phyloP scores from a whole-genome alignment of 495 filamentous ascomycete species.

The Penicillium ochrochloron region DNA sequence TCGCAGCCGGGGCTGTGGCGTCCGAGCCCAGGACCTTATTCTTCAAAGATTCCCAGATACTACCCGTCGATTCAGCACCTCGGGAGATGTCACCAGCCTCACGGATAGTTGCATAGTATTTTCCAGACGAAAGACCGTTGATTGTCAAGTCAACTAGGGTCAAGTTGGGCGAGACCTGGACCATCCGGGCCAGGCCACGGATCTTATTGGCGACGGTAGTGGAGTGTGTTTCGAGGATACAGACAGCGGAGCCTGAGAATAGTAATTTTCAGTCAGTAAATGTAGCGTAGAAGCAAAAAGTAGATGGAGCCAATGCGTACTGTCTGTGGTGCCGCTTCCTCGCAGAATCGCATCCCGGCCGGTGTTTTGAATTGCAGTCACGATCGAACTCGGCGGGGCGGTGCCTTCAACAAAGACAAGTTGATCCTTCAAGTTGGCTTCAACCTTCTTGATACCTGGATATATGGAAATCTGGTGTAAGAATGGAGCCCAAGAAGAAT shows the following conservation, averaged over 20 bases:
- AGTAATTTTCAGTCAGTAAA: neutral
- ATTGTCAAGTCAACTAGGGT: slow-evolving; percentile 89
- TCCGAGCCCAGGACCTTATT: slow-evolving; percentile 53
- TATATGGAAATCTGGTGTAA: neutral
- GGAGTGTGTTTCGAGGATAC: slow-evolving; percentile 92
- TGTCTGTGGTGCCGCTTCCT: slow-evolving; percentile 82
- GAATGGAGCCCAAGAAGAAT: neutral
- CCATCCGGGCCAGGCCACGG: slow-evolving; percentile 78
- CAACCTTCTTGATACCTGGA: slow-evolving; percentile 53
- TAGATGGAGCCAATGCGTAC: slow-evolving; percentile 53
- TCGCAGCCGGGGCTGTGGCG: slow-evolving; percentile 23
- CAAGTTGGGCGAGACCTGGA: slow-evolving; percentile 72
- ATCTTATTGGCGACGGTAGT: slow-evolving; percentile 61
- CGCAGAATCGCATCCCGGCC: slow-evolving; percentile 93
- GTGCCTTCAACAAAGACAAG: slow-evolving; percentile 54
- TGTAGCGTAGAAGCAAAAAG: slow-evolving; percentile 11
- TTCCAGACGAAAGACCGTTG: slow-evolving; percentile 80
- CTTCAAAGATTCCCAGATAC: slow-evolving; percentile 71
- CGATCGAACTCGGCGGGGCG: slow-evolving; percentile 86
- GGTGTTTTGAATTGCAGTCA: slow-evolving; percentile 83
- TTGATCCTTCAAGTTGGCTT: slow-evolving; percentile 54
- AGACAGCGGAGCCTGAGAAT: slow-evolving; percentile 84
- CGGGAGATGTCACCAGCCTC: slow-evolving; percentile 87
- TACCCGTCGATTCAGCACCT: slow-evolving; percentile 79
- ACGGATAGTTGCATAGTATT: slow-evolving; percentile 80